Evolutionary conservation across 176 grass and related monocot species (phyloP).

Genomic region (Puya raimondii): DNA sequence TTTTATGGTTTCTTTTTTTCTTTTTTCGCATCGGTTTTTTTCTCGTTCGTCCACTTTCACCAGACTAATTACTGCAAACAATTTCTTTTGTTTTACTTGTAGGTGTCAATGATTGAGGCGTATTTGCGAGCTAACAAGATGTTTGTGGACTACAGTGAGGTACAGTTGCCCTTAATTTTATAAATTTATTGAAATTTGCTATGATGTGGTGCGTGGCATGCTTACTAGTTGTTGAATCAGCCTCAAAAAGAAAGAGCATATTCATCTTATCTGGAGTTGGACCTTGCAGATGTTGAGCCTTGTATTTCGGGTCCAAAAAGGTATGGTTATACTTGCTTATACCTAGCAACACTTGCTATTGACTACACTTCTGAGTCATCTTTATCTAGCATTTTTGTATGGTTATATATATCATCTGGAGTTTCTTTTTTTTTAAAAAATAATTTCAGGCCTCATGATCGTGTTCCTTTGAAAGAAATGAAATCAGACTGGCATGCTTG

Average conservation of each 20-base stretch:
- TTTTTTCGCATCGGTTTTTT: not conserved
- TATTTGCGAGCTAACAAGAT: slow-evolving; percentile 84
- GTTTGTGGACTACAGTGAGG: slow-evolving; percentile 87
- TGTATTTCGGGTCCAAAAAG: slow-evolving; percentile 85
- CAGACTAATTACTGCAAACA: not conserved
- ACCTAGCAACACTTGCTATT: not conserved
- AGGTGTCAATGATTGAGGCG: slow-evolving; percentile 94
- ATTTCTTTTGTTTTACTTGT: slow-evolving; percentile 20
- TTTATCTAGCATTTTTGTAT: not conserved
- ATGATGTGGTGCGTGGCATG: not conserved
- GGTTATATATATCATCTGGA: not conserved
- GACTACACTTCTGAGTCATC: not conserved
- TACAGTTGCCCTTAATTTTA: slow-evolving; percentile 22
- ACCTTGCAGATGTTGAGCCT: slow-evolving; percentile 68
- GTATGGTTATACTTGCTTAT: slow-evolving; percentile 14
- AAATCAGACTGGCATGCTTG: slow-evolving; percentile 84
- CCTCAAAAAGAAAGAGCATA: slow-evolving; percentile 61
- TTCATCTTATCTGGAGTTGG: slow-evolving; percentile 78
- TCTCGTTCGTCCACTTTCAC: not conserved
- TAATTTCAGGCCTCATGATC: slow-evolving; percentile 79
- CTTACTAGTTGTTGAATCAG: slow-evolving; percentile 30
- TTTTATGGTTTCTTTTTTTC: not conserved
- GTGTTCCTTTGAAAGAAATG: slow-evolving; percentile 84
- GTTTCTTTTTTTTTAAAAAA: not conserved
- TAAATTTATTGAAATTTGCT: slow-evolving; percentile 1